These are phyloP conservation scores for Sphaerulina musiva DNA, from an alignment of 2,329 filamentous ascomycete genomes.

Conservation along the genomic window DNA sequence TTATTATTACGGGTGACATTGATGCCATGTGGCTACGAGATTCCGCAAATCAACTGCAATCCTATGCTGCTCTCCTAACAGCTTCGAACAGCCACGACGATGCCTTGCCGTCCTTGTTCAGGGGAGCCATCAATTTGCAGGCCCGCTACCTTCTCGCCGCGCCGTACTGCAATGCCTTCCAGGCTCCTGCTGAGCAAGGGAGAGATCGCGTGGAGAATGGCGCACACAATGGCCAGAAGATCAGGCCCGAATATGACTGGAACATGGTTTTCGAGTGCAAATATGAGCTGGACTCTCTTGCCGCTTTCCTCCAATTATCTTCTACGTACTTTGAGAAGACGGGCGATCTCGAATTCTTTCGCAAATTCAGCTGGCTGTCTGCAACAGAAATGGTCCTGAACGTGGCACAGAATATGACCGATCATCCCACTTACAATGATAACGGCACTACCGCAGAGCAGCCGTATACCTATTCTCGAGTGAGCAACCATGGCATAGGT, in stretches of 20 bases:
- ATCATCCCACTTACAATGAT: constrained; percentile 12
- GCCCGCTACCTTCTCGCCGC: constrained; percentile 58
- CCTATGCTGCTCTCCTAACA: constrained; percentile 51
- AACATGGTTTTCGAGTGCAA: constrained; percentile 47
- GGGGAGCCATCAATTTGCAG: constrained; percentile 64
- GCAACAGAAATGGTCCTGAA: constrained; percentile 13
- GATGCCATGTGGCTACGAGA: constrained; percentile 49
- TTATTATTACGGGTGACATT: constrained; percentile 54
- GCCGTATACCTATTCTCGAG: constrained; percentile 7
- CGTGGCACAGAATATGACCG: constrained; percentile 15
- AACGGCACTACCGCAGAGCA: constrained; percentile 11
- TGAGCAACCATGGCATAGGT: constrained; percentile 39
- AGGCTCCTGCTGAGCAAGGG: constrained; percentile 34
- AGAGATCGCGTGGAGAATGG: constrained; percentile 32
- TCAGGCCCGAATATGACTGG: constrained; percentile 38
- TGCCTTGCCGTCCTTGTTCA: constrained; percentile 59
- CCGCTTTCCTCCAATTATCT: constrained; percentile 44
- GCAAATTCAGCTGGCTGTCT: constrained; percentile 15
- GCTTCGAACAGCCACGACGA: constrained; percentile 43
- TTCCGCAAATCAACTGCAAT: constrained; percentile 62
- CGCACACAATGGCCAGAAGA: constrained; percentile 34
- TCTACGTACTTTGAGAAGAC: constrained; percentile 43
- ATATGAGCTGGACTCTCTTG: constrained; percentile 47
- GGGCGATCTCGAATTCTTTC: constrained; percentile 20
- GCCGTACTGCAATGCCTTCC: constrained; percentile 48